Conservation (phyloP, 164 flowering plant species). For the Platanus orientalis region DNA sequence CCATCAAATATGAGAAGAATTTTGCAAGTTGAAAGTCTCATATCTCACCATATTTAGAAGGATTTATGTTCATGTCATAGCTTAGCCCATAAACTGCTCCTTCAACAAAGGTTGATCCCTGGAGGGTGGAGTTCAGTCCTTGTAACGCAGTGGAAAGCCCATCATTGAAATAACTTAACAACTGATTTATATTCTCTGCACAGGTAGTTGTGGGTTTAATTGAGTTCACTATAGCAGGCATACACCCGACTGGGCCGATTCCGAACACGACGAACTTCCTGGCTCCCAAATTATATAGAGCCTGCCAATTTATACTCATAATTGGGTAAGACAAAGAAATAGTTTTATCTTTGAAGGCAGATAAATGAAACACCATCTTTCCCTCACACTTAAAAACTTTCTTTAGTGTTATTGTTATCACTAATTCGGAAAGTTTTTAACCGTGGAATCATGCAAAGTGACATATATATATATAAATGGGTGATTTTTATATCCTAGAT, state of each 20-base stretch:
- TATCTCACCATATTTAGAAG: constrained; percentile 40
- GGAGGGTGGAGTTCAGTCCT: constrained; percentile 27
- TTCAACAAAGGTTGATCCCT: constrained; percentile 32
- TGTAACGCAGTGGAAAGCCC: constrained; percentile 25
- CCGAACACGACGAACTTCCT: constrained; percentile 35
- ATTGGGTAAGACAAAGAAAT: background rate
- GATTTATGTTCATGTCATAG: constrained; percentile 30
- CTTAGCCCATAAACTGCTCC: constrained; percentile 22
- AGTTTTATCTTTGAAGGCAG: too few relatives aligned
- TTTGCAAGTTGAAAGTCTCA: background rate
- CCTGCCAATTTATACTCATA: background rate
- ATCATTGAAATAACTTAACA: constrained; percentile 28
- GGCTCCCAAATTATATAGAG: constrained; percentile 20
- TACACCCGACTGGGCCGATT: constrained; percentile 30
- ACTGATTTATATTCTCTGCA: constrained; percentile 29
- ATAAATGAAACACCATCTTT: too few relatives aligned
- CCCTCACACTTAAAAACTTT: too few relatives aligned
- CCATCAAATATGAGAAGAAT: background rate
- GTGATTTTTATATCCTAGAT: too few relatives aligned
- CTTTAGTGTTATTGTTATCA: too few relatives aligned
- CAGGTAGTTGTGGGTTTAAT: constrained; percentile 25
- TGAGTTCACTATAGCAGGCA: constrained; percentile 12
- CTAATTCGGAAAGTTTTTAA: too few relatives aligned
- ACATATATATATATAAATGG: too few relatives aligned
- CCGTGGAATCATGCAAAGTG: too few relatives aligned